phyloP scores from a whole-genome alignment of 305 asterid genomes.

The Fraxinus baroniana region DNA sequence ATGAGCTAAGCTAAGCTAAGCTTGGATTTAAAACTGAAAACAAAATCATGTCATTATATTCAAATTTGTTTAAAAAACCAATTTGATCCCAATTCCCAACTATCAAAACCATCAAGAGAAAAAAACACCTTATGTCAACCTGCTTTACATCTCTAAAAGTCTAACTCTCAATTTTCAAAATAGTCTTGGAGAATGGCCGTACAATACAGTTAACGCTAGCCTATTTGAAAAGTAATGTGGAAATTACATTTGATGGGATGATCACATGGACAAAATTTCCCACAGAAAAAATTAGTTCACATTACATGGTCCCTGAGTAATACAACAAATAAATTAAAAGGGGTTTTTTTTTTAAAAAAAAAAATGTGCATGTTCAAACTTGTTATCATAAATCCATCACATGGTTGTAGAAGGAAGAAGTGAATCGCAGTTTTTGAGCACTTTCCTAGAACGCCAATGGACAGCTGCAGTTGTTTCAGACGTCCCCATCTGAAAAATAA shows the following conservation, averaged over 20 bases:
- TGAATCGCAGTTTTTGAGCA: conserved; percentile 32
- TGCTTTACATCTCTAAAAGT: too few species aligned
- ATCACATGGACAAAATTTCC: not conserved
- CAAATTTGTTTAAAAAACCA: not conserved
- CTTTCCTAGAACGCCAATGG: conserved; percentile 86
- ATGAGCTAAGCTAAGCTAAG: too few species aligned
- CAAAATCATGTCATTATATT: not conserved
- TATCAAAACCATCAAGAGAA: not conserved
- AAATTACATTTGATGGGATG: not conserved
- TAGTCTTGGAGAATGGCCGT: not conserved
- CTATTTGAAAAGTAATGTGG: too few species aligned
- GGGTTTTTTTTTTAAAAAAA: too few species aligned
- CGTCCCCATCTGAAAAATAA: conserved; percentile 66
- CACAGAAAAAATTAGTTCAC: not conserved
- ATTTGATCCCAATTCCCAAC: not conserved
- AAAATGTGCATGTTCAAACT: too few species aligned
- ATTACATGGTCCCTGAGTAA: not conserved
- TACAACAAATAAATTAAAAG: too few species aligned
- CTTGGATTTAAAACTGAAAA: not conserved
- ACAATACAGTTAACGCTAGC: not conserved
- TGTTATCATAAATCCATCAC: too few species aligned
- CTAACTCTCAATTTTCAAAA: too few species aligned
- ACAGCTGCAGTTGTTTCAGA: conserved; percentile 87
- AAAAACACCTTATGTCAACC: too few species aligned
- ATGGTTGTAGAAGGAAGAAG: too few species aligned